phyloP scores from a whole-genome alignment of 805 yeast genomes.

The Phaffomyces thermotolerans region DNA sequence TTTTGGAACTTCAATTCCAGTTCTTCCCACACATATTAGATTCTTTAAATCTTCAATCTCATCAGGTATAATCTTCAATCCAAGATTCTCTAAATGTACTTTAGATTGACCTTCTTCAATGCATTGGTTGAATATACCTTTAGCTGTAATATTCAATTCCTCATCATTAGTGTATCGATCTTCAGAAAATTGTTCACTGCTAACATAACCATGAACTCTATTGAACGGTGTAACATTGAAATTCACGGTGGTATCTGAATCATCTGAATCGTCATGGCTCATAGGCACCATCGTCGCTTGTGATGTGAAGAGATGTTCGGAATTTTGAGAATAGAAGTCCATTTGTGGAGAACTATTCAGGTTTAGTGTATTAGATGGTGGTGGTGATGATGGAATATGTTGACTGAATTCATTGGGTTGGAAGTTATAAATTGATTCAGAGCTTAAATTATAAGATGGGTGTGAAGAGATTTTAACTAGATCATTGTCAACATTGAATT shows the following conservation, averaged over 20 bases:
- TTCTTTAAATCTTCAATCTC: conserved; percentile 52
- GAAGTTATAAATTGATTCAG: conserved; percentile 21
- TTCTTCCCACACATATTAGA: conserved; percentile 37
- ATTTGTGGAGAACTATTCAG: conserved; percentile 16
- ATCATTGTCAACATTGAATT: not conserved
- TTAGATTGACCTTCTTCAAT: conserved; percentile 41
- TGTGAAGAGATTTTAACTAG: conserved; percentile 12
- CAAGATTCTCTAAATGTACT: conserved; percentile 42
- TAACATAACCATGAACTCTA: conserved; percentile 18
- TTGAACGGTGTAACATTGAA: conserved; percentile 21
- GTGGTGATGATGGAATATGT: conserved; percentile 21
- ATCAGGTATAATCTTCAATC: conserved; percentile 44
- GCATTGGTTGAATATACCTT: conserved; percentile 34
- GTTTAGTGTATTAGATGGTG: conserved; percentile 11
- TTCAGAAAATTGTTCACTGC: conserved; percentile 15
- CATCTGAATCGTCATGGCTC: conserved; percentile 8
- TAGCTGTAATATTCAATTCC: conserved; percentile 24
- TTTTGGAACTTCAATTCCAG: conserved; percentile 28
- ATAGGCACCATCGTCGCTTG: conserved; percentile 18
- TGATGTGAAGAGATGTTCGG: conserved; percentile 11
- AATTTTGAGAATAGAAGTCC: conserved; percentile 1
- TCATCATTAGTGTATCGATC: conserved; percentile 14
- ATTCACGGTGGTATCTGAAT: conserved; percentile 16
- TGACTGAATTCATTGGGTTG: not conserved
- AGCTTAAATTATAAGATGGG: conserved; percentile 13